A percentile compares a stretch with the other conserved stretches of the same genome.
phyloP scores from a whole-genome alignment of 768 basidiomycete genomes.

The Leccinum disarticulatum region DNA sequence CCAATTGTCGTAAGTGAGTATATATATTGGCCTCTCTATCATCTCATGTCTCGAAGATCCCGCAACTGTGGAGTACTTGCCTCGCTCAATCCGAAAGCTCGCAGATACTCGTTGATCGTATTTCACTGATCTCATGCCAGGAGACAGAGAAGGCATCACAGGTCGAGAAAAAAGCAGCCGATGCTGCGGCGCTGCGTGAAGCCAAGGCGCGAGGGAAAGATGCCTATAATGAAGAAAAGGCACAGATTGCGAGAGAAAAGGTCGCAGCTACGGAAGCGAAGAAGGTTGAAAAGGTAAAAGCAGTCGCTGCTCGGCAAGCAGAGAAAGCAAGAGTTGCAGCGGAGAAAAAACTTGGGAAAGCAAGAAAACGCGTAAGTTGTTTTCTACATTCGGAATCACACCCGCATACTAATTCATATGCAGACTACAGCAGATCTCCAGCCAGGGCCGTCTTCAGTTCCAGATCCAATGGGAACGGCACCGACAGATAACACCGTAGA shows the following conservation, averaged over 20 bases:
- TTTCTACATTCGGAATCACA: too few species aligned
- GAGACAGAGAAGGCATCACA: background rate
- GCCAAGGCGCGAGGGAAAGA: background rate
- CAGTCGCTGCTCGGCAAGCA: background rate
- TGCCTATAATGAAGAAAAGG: background rate
- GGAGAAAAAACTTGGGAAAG: too few species aligned
- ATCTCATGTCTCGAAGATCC: background rate
- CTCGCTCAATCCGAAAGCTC: background rate
- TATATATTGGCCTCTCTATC: background rate
- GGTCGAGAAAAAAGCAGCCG: background rate
- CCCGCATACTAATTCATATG: too few species aligned
- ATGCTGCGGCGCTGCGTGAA: background rate
- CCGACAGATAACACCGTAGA: too few species aligned
- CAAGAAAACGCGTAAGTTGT: too few species aligned
- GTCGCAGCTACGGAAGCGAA: background rate
- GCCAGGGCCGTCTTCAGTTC: too few species aligned
- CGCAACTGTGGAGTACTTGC: background rate
- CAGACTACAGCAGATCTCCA: too few species aligned
- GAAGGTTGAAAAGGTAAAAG: background rate
- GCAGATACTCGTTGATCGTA: background rate
- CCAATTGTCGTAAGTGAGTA: background rate
- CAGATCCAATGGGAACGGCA: too few species aligned
- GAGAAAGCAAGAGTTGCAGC: background rate
- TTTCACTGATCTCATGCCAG: background rate
- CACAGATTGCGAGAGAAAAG: background rate